Conservation (phyloP, 106 monocot genomes). For the Ottelia alismoides region DNA sequence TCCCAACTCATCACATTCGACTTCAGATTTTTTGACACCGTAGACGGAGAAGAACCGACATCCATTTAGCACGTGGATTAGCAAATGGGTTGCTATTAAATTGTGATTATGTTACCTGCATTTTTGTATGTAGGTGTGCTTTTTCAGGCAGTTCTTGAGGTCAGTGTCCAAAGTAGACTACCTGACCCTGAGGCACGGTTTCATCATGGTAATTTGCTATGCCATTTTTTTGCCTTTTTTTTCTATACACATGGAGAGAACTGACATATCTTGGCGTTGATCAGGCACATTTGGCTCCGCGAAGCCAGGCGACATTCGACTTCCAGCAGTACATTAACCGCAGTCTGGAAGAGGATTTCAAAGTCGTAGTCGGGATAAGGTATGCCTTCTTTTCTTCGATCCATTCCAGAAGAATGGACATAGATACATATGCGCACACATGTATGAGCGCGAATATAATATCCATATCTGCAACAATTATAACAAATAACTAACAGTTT, state of each 20-base stretch:
- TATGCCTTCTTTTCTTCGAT: slow-evolving; percentile 2
- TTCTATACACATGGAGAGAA: not conserved
- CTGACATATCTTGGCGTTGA: not conserved
- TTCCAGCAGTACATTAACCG: slow-evolving; percentile 57
- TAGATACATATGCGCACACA: not conserved
- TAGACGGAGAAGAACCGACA: not conserved
- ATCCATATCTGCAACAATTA: too few relatives aligned
- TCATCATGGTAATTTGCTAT: slow-evolving; percentile 21
- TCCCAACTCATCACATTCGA: not conserved
- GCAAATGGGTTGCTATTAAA: not conserved
- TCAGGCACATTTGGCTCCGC: slow-evolving; percentile 46
- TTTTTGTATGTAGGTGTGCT: slow-evolving; percentile 19
- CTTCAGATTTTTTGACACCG: not conserved
- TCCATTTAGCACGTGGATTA: not conserved
- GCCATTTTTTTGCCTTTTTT: not conserved
- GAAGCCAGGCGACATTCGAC: slow-evolving; percentile 32
- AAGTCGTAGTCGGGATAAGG: slow-evolving; percentile 58
- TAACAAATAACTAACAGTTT: too few relatives aligned
- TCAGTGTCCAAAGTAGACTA: slow-evolving; percentile 40
- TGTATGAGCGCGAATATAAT: too few relatives aligned
- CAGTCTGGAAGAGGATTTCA: slow-evolving; percentile 49
- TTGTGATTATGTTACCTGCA: not conserved
- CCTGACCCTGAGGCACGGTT: slow-evolving; percentile 30
- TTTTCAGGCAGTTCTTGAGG: slow-evolving; percentile 30
- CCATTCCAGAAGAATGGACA: not conserved